These are phyloP conservation scores for Hanseniaspora valbyensis DNA, from an alignment of 805 yeast species.

Conservation along the genomic window DNA sequence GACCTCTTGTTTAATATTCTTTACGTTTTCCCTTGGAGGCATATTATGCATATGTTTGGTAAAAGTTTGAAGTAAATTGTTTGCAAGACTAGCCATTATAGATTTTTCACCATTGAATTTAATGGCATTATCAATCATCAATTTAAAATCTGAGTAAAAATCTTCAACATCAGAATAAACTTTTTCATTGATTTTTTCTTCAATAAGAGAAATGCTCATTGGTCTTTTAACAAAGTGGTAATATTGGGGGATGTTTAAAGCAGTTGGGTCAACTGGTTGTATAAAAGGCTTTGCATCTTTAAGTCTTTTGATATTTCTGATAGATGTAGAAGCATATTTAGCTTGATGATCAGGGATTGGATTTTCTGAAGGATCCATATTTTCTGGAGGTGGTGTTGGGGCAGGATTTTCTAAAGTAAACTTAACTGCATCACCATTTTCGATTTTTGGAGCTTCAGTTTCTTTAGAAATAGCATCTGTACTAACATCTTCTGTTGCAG, in stretches of 20 bases:
- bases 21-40: slow-evolving; percentile 52
- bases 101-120: slow-evolving; percentile 78
- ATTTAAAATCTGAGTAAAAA: slow-evolving; percentile 64
- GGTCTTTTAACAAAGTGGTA: slow-evolving; percentile 74
- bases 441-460: slow-evolving; percentile 11
- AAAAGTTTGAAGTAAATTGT: slow-evolving; percentile 79
- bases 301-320: slow-evolving; percentile 77
- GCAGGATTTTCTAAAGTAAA: slow-evolving; percentile 51
- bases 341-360: slow-evolving; percentile 78
- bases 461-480: neutral
- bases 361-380: slow-evolving; percentile 50
- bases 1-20: slow-evolving; percentile 16
- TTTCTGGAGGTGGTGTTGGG: slow-evolving; percentile 64
- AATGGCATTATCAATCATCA: slow-evolving; percentile 74
- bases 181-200: slow-evolving; percentile 55
- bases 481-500: neutral
- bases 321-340: slow-evolving; percentile 62
- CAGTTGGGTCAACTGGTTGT: slow-evolving; percentile 80
- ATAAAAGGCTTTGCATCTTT: slow-evolving; percentile 88
- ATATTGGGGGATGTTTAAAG: slow-evolving; percentile 81
- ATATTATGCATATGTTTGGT: slow-evolving; percentile 85
- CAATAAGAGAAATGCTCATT: slow-evolving; percentile 89
- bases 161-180: slow-evolving; percentile 64
- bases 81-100: slow-evolving; percentile 81
- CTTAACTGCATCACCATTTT: neutral